Base-by-base conservation (phyloP, 805 yeast species). In the Candida chauliodis region DNA sequence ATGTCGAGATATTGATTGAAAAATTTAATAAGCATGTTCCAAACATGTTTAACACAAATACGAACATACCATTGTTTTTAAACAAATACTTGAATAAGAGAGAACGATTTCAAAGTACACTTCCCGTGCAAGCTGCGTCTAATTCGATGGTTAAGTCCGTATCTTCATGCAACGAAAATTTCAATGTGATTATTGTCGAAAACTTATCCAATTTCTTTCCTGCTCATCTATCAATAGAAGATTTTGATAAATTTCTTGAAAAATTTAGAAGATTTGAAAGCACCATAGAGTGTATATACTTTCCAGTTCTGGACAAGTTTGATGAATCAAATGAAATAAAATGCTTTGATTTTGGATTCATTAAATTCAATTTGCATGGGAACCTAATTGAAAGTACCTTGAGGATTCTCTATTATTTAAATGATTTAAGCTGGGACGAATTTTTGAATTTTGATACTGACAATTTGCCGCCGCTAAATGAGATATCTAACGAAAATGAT, bases 51-150 rank as follows among this genome's bases (percentile, higher is more conserved):
- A 63, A 66, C 41, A 19, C 50, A 31, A 47, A 49, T 34, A 42
- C 57, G 28, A 53, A 48, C 19, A 30, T 63, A 40, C 59, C 63
- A 16, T 53, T 76, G 24, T 78, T 74, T 48, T 71, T 82, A 35
- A 79, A 81, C 49, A 79, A 71, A 51, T 87, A 83, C 54, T 71
- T 81, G 32, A 80, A 83, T 34, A 76, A 79, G 47, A 71, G 73
- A 42, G 87, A 81, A 51, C 62, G 89, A 33, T 72, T 72, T 39
- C 31, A 27, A 18, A 26, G 21, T 2, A 8, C 23, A 8, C 8
- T 37, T 11, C 15, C 30, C 18, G 8, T 13, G 14, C 14, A 14
- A 14, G 22, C 32, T 13, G 15, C 16, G 21, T 14, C 18, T 11
- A 21, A 32, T 22, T n/a, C 13, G 11, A 8, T 23, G 8, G 16